Evolutionary conservation across 352 stramenopile species (phyloP), one percentile per base, ranked within the genome.

Genomic region (Blastocystis sp.): DNA sequence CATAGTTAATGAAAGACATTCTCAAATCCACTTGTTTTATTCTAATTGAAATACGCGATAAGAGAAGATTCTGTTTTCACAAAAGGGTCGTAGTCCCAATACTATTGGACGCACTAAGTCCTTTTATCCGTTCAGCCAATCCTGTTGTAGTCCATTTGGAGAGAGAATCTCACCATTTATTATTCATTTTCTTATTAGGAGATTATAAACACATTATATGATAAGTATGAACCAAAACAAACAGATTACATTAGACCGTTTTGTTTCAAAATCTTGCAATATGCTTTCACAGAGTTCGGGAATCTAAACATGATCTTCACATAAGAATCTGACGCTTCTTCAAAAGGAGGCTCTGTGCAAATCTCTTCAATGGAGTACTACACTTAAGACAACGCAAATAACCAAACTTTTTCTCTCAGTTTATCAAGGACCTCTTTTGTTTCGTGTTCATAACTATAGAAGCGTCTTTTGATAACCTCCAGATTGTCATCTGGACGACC

Each of bases 371-470:
- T 84, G 9, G 73, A 57, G 53, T 84, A 84, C 73, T 84, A 84
- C 19, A 7, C 6, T 2, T 19, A 22, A 76, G 3, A 4, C 73
- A 9, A 42, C 11, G 15, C 24, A 17, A 54, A 17, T n/a, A 42
- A 13, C 13, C 30, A 30, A 19, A 84, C 73, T 51, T 84, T 62
- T 40, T 84, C 51, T 35, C 51, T 33, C 17, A 84, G 51, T n/a
- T 64, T 37, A 27, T 84, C 53, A 30, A 84, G 33, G 7, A 84
- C 73, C 27, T 84, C 73, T 33, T 51, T 51, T 19, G 73, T 84
- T 37, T 84, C 73, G 27, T 84, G 73, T 1, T 84, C 73, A 42
- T 84, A 84, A 56, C 73, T 84, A 37, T 66, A 84, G 73, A 84
- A 84, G 1, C 73, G 73, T 35, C 53, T 58, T 57, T 84, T 84